These are phyloP conservation scores for Arthrinium puccinioides DNA, from an alignment of 2,329 filamentous ascomycete species.

Conservation along the genomic window DNA sequence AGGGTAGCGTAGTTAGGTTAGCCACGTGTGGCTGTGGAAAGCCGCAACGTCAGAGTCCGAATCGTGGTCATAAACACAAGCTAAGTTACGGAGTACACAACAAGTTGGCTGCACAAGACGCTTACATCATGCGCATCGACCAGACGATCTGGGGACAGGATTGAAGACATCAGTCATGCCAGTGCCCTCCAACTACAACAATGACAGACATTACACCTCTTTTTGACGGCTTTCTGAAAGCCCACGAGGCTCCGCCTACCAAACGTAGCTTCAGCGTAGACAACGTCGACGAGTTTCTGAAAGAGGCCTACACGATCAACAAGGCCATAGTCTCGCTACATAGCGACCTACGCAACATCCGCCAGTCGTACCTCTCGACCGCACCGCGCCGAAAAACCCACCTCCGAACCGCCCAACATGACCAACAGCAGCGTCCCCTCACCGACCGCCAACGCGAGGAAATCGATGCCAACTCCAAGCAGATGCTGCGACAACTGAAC, in stretches of 20 bases:
- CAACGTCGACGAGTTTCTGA: constrained; percentile 76
- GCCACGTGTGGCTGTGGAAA: no score
- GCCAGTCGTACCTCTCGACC: constrained; percentile 85
- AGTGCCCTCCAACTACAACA: no score
- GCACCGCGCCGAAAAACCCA: constrained; percentile 55
- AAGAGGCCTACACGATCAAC: constrained; percentile 94
- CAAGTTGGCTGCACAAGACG: no score
- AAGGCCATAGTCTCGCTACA: constrained; percentile 76
- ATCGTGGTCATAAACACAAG: no score
- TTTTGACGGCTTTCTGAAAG: constrained; percentile 62
- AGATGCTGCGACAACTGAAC: constrained; percentile 78
- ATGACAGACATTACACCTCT: constrained; percentile 59
- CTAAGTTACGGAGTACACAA: no score
- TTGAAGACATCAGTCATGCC: no score
- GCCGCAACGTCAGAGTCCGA: no score
- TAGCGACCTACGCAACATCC: constrained; percentile 71
- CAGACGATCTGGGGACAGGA: no score
- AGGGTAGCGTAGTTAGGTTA: no score
- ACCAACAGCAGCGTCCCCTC: constrained; percentile 46
- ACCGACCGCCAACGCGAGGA: constrained; percentile 78
- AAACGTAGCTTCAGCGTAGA: constrained; percentile 35
- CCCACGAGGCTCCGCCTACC: constrained; percentile 46
- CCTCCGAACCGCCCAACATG: constrained; percentile 34
- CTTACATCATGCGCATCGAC: no score
- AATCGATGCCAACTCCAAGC: constrained; percentile 81